Evolutionary conservation across 2,329 filamentous ascomycete species (phyloP).

Genomic region (Ophiostoma piceae): DNA sequence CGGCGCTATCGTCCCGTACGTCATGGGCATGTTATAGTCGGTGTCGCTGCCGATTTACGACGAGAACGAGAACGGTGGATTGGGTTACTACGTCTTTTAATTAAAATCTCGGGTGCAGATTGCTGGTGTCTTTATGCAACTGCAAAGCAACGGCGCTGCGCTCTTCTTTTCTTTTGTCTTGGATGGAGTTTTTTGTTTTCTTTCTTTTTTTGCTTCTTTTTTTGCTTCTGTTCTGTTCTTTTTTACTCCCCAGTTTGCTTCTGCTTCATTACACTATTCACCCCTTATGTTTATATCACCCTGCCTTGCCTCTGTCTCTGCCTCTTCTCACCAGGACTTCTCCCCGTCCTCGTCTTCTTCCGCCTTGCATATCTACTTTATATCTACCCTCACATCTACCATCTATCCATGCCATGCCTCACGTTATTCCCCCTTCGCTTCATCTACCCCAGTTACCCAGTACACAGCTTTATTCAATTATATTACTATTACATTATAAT

Average conservation of each 20-base stretch:
- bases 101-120: neutral
- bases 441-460: slow-evolving; percentile 4
- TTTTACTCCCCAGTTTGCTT: slow-evolving; percentile 3
- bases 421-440: slow-evolving; percentile 5
- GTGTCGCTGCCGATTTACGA: neutral
- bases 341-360: neutral
- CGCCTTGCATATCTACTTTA: neutral
- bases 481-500: neutral
- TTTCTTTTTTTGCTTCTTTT: neutral
- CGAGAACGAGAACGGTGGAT: neutral
- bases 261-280: neutral
- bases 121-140: neutral
- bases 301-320: neutral
- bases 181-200: slow-evolving; percentile 15
- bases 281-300: slow-evolving; percentile 10
- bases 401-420: neutral
- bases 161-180: slow-evolving; percentile 10
- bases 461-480: slow-evolving; percentile 4
- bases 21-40: slow-evolving; percentile 29
- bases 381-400: neutral
- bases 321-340: neutral
- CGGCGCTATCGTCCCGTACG: slow-evolving; percentile 39
- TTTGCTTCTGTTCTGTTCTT: neutral
- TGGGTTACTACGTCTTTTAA: slow-evolving; percentile 13
- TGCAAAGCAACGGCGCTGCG: neutral